Conservation (phyloP, 2,329 filamentous ascomycete genomes). For the Polytolypa hystricis region DNA sequence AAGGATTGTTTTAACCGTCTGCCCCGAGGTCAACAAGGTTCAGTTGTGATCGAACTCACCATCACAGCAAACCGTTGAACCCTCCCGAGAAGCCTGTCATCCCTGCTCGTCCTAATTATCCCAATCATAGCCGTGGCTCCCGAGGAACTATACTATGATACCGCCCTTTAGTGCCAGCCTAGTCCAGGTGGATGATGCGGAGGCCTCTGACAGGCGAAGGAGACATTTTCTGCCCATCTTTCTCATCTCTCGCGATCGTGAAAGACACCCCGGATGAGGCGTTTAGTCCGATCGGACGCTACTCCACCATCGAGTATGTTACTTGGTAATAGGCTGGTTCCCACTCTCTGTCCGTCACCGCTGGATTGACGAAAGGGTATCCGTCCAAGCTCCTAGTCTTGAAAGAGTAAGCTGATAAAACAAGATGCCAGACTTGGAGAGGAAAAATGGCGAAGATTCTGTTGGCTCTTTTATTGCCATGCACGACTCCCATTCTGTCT, state of each 20-base stretch:
- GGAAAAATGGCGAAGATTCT: neutral
- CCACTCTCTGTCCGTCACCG: slow-evolving; percentile 2
- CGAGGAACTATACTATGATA: neutral
- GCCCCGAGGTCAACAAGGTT: neutral
- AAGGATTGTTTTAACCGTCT: neutral
- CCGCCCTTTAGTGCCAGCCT: neutral
- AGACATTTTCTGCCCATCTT: neutral
- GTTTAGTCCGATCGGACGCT: too few species aligned
- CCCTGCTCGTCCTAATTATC: neutral
- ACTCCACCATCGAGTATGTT: slow-evolving; percentile 2
- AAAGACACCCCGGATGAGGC: too few species aligned
- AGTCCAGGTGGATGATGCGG: neutral
- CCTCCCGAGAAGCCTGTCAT: neutral
- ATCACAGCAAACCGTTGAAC: too few species aligned
- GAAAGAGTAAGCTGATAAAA: slow-evolving; percentile 1
- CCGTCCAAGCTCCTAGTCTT: neutral
- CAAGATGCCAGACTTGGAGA: neutral
- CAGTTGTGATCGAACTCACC: neutral
- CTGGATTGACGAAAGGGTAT: slow-evolving; percentile 5
- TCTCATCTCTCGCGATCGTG: neutral
- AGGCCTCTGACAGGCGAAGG: neutral
- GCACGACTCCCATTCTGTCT: neutral
- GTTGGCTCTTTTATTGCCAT: too few species aligned
- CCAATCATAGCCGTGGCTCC: slow-evolving; percentile 1
- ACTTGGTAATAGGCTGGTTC: neutral